Evolutionary conservation across 129 eudicot genomes (phyloP), one percentile per base, ranked within the genome.

Genomic region (Rutidosis leptorrhynchoides): DNA sequence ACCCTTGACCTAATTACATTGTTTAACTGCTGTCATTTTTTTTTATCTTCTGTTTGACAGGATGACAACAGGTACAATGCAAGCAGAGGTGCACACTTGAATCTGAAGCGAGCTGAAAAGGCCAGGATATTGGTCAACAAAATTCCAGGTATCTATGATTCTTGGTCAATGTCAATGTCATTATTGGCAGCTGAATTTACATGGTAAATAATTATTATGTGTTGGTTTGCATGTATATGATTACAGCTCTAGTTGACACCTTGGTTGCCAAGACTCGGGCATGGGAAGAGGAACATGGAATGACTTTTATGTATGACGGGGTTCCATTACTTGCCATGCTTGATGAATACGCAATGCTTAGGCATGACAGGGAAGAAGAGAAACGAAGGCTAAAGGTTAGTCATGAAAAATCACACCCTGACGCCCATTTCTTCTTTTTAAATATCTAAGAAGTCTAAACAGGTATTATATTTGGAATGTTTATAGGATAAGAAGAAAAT

Each of bases 291-390:
- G 95, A 85, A 6, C 95, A 83, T n/a, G 96, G 84, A 28, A 51
- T 80, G 32, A 65, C 89, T 40, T 92, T 92, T 74, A 74, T 87
- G 58, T 92, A 92, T 77, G 98, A 92, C 26, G 98, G 98, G 17
- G 98, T 93, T 53, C 98, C 96, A 2, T 83, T 93, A 27, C 98
- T 93, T 48, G 98, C 95, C 24, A 93, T 93, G 98, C 83, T 93
- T 32, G 95, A 93, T 48, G 98, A 93, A 78, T 93, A 93, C 62
- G 83, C 79, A 26, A 80, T 84, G 90, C 98, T 93, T 77, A 85
- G 98, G 72, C 91, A 88, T 2, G 98, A 93, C 62, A 82, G 98
- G 81, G 98, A 93, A 79, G 98, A 93, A 79, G 98, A 93, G 85
- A 93, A 88, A 74, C 85, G 86, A 75, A 88, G 88, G 84, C 55